Evolutionary conservation across 2,329 filamentous ascomycete genomes (phyloP), one percentile per base, ranked within the genome.

Genomic region (Tolypocladium cylindrosporum): DNA sequence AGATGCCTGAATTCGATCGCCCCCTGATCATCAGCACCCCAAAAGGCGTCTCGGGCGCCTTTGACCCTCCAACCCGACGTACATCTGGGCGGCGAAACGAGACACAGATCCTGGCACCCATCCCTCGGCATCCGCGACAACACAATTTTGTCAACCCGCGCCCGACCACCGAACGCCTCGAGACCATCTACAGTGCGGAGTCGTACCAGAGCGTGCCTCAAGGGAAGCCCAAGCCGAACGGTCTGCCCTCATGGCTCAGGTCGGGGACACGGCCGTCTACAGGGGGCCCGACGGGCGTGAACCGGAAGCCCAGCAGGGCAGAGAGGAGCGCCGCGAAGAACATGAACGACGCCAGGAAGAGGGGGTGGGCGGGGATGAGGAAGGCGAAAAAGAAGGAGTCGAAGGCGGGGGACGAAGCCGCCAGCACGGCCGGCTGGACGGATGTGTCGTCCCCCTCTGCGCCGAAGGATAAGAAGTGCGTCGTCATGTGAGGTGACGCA

Each of bases 11-110:
- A 21, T 64, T 79, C 34, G 80, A 84, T 42, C 77, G 79, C 56
- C 81, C 82, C 4, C 72, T 85, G 34, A 85, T 85, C 57, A 84
- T 85, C 67, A 85, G 82, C 67, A 85, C 82, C 4, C 82, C 82
- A 1, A 76, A 71, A 11, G 82, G 82, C 19, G 75, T 84, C 10
- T 71, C 75, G 0, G 82, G 82, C 3, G 79, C 77, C 1, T 82
- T 77, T 61, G 81, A 84, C 58, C 64, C 71, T 1, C 77, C 78
- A 2, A 65, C 64, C 7, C 70, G 70, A 13, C 69, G 66, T 37
- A 65, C 65, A 21, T 69, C 70, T n/a, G 64, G 66, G 16, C 67
- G 65, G 14, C 67, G 68, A 21, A 66, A 67, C 2, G 79, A 79
- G 42, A 74, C 77, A 1, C 74, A 77, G 2, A 75, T 85, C 50